Conservation (phyloP, 495 filamentous ascomycete genomes). For the Penicillium atrosanguineum region DNA sequence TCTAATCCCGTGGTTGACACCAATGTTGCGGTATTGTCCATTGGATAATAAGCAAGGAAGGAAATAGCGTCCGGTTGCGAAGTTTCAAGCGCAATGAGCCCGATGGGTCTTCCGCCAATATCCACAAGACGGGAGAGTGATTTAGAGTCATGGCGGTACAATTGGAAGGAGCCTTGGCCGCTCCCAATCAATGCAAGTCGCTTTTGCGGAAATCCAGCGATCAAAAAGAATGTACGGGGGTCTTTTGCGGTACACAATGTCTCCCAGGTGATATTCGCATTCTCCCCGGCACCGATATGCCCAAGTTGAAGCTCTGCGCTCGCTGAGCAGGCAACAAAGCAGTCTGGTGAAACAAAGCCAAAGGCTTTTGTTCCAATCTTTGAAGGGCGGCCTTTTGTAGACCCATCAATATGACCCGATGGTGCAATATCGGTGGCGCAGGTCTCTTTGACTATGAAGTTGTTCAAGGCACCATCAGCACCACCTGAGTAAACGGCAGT, state of each 20-base stretch:
- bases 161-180: constrained; percentile 26
- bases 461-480: constrained; percentile 67
- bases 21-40: constrained; percentile 28
- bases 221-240: constrained; percentile 27
- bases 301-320: constrained; percentile 60
- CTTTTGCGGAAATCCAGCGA: constrained; percentile 25
- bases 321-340: constrained; percentile 57
- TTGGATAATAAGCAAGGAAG: constrained; percentile 34
- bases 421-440: background rate
- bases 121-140: constrained; percentile 24
- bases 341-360: constrained; percentile 56
- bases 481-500: constrained; percentile 72
- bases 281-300: constrained; percentile 13
- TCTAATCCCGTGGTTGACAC: constrained; percentile 24
- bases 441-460: constrained; percentile 18
- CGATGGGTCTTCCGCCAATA: constrained; percentile 25
- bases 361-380: constrained; percentile 58
- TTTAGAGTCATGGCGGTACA: constrained; percentile 37
- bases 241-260: constrained; percentile 30
- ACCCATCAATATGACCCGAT: background rate
- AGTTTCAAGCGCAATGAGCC: constrained; percentile 25
- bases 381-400: background rate
- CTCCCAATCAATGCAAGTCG: constrained; percentile 40
- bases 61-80: constrained; percentile 8
- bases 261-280: constrained; percentile 28